Percentiles rank a stretch among this genome's conserved stretches.
phyloP scores from a whole-genome alignment of 148 eudicot species.

The Rhododendron molle region DNA sequence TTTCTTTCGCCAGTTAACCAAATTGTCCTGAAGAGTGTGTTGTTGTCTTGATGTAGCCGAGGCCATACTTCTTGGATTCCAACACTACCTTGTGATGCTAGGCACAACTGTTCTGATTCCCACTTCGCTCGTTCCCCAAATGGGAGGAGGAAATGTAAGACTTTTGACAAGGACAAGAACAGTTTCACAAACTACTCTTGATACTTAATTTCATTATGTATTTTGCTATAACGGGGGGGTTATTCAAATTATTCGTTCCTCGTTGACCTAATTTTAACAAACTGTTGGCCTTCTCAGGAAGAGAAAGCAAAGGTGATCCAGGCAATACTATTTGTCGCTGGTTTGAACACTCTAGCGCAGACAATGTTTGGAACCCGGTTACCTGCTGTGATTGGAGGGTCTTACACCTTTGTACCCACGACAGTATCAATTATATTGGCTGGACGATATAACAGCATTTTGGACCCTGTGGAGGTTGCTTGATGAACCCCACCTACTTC shows the following conservation, averaged over 20 bases:
- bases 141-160: slow-evolving; percentile 91
- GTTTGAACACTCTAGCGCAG: slow-evolving; percentile 68
- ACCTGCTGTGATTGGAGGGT: slow-evolving; percentile 86
- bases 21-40: background rate
- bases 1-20: background rate
- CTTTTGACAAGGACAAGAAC: background rate
- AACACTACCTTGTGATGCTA: slow-evolving; percentile 87
- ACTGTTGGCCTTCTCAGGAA: slow-evolving; percentile 35
- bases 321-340: slow-evolving; percentile 81
- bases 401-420: slow-evolving; percentile 75
- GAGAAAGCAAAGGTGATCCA: slow-evolving; percentile 84
- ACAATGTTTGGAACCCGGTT: slow-evolving; percentile 71
- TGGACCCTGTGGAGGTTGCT: slow-evolving; percentile 67
- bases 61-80: slow-evolving; percentile 84
- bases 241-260: background rate
- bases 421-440: slow-evolving; percentile 79
- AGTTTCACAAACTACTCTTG: background rate
- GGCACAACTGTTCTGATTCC: slow-evolving; percentile 92
- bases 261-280: background rate
- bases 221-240: background rate
- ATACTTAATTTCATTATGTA: background rate
- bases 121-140: slow-evolving; percentile 65
- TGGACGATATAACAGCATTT: slow-evolving; percentile 56
- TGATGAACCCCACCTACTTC: background rate
- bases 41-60: slow-evolving; percentile 47